These are phyloP conservation scores for Dipteronia sinensis DNA, from an alignment of 345 rosid species.

Conservation along the genomic window DNA sequence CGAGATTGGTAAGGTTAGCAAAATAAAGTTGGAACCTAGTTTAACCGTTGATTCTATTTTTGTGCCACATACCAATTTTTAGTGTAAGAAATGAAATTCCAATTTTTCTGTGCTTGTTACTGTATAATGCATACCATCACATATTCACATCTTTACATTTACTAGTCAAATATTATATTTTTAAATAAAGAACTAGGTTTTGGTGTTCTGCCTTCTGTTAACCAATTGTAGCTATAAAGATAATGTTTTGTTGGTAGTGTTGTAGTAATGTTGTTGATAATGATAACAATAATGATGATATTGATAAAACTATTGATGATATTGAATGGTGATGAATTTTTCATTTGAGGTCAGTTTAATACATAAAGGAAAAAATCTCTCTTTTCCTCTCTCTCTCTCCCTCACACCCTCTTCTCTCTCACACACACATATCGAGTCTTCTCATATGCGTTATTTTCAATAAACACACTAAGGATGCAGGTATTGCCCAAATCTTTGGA, in stretches of 20 bases:
- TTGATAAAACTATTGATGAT: not conserved
- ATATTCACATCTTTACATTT: slow-evolving; percentile 1
- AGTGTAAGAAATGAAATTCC: not conserved
- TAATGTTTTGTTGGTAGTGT: not conserved
- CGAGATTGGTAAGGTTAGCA: slow-evolving; percentile 70
- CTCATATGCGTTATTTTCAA: not conserved
- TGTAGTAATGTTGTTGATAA: too few species aligned
- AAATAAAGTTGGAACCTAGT: slow-evolving; percentile 19
- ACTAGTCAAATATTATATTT: not conserved
- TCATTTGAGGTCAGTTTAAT: not conserved
- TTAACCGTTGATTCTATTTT: not conserved
- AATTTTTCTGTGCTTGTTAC: not conserved
- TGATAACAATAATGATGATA: not conserved
- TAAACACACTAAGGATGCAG: not conserved
- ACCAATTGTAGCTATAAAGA: not conserved
- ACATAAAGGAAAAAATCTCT: not conserved
- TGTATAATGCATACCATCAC: not conserved
- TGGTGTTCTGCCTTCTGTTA: not conserved
- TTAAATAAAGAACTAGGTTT: not conserved
- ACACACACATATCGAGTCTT: not conserved
- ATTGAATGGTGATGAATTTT: not conserved
- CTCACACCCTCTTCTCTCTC: too few species aligned
- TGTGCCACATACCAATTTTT: not conserved
- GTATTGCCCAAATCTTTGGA: not conserved
- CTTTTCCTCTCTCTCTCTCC: not conserved